These are phyloP conservation scores for Boletus tomentosulus DNA, from an alignment of 768 basidiomycete genomes.

Conservation along the genomic window DNA sequence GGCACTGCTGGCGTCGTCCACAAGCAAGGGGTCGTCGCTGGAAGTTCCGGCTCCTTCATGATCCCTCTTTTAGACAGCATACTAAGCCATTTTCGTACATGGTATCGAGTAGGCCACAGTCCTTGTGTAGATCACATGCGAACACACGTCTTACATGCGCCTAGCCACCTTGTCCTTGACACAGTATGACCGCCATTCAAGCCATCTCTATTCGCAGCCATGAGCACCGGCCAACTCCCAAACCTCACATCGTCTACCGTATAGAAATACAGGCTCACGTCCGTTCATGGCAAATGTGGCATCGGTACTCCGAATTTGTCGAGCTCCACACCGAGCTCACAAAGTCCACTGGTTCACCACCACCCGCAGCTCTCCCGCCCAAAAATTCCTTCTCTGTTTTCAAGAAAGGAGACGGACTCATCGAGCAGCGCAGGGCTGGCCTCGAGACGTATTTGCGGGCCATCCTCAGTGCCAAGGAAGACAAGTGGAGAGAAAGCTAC, in stretches of 20 bases:
- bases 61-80: background rate
- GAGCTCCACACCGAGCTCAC: constrained; percentile 80
- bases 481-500: constrained; percentile 74
- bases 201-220: constrained; percentile 65
- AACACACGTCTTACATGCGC: background rate
- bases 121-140: constrained; percentile 17
- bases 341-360: constrained; percentile 73
- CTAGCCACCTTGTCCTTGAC: constrained; percentile 4
- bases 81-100: background rate
- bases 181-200: constrained; percentile 67
- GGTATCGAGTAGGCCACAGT: background rate
- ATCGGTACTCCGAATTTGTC: constrained; percentile 92
- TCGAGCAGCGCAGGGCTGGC: constrained; percentile 73
- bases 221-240: constrained; percentile 66
- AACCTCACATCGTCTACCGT: constrained; percentile 76
- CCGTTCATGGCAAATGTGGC: constrained; percentile 90
- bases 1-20: constrained; percentile 1
- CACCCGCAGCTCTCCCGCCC: constrained; percentile 76
- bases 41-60: constrained; percentile 16
- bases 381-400: constrained; percentile 77
- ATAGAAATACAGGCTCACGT: constrained; percentile 86
- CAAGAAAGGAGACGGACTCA: constrained; percentile 47
- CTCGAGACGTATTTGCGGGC: constrained; percentile 85
- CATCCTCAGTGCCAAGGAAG: constrained; percentile 77
- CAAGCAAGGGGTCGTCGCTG: constrained; percentile 13